Percentiles rank a stretch among this genome's conserved stretches.
phyloP scores from a whole-genome alignment of 768 basidiomycete genomes.

The Leccinum imitatum region DNA sequence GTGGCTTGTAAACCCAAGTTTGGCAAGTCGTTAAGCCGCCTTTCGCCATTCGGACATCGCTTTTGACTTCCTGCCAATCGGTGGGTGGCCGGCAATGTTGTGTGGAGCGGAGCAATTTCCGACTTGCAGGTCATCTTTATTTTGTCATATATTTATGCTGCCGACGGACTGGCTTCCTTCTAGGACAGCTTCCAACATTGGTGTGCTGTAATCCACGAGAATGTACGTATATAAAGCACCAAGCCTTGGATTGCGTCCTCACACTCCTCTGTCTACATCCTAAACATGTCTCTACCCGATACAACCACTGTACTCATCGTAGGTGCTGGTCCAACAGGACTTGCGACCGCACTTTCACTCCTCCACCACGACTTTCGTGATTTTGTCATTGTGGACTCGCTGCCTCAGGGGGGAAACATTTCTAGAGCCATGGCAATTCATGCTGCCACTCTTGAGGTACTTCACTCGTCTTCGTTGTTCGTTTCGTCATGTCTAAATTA shows the following conservation, averaged over 20 bases:
- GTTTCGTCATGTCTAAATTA: constrained; percentile 31
- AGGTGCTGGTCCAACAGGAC: constrained; percentile 50
- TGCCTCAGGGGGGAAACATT: constrained; percentile 29
- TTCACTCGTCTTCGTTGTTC: constrained; percentile 1
- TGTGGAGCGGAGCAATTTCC: not conserved
- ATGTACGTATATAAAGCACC: not conserved
- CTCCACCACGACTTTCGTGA: constrained; percentile 40
- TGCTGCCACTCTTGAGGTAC: constrained; percentile 53
- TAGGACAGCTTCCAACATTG: not conserved
- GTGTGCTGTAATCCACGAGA: not conserved
- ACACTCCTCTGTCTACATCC: not conserved
- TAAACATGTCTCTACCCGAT: constrained; percentile 29
- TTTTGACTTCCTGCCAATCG: not conserved
- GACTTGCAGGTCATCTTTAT: not conserved
- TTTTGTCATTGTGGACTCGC: constrained; percentile 40
- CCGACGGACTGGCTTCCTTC: not conserved
- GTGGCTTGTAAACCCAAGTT: not conserved
- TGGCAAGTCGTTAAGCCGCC: not conserved
- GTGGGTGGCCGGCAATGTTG: not conserved
- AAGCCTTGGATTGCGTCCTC: not conserved
- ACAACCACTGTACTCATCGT: constrained; percentile 47
- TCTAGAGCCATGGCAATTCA: constrained; percentile 50
- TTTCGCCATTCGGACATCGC: not conserved
- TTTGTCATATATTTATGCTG: not conserved
- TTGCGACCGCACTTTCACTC: constrained; percentile 47